Evolutionary conservation across 371 early-diverging fungal genomes (phyloP).

Genomic region (Coemansia sp.): DNA sequence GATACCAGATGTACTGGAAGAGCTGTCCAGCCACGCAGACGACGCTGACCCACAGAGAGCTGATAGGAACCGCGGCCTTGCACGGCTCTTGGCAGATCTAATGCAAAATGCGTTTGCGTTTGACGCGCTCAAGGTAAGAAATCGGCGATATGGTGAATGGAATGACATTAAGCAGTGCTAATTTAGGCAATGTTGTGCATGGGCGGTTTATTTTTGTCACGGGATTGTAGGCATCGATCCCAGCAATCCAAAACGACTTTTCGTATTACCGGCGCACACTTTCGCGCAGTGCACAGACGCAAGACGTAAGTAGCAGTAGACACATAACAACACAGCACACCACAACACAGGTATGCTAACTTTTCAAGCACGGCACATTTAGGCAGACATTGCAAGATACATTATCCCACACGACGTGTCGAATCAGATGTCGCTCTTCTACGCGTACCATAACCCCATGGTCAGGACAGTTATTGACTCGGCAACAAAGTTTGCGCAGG

Average conservation of each 20-base stretch:
- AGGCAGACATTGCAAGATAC: constrained; percentile 24
- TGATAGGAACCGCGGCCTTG: constrained; percentile 74
- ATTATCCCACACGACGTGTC: constrained; percentile 85
- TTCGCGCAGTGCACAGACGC: constrained; percentile 66
- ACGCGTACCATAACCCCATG: constrained; percentile 93
- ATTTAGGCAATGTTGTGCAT: not conserved
- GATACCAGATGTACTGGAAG: constrained; percentile 72
- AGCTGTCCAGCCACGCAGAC: constrained; percentile 71
- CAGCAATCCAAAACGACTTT: constrained; percentile 94
- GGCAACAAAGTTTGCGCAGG: constrained; percentile 58
- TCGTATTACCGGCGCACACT: constrained; percentile 93
- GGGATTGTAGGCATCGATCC: constrained; percentile 74
- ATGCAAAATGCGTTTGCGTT: constrained; percentile 85
- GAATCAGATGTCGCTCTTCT: constrained; percentile 90
- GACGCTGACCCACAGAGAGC: constrained; percentile 60
- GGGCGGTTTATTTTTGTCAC: not conserved
- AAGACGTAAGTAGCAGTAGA: constrained; percentile 49
- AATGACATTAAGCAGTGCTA: not conserved
- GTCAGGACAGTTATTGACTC: constrained; percentile 80
- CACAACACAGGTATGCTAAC: not conserved
- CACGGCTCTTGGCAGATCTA: constrained; percentile 75
- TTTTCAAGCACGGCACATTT: constrained; percentile 4
- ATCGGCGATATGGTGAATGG: not conserved
- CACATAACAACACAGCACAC: not conserved
- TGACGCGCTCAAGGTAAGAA: constrained; percentile 80